Base-by-base conservation (phyloP, 1,284 basidiomycete species). In the Microbotryum saponariae region DNA sequence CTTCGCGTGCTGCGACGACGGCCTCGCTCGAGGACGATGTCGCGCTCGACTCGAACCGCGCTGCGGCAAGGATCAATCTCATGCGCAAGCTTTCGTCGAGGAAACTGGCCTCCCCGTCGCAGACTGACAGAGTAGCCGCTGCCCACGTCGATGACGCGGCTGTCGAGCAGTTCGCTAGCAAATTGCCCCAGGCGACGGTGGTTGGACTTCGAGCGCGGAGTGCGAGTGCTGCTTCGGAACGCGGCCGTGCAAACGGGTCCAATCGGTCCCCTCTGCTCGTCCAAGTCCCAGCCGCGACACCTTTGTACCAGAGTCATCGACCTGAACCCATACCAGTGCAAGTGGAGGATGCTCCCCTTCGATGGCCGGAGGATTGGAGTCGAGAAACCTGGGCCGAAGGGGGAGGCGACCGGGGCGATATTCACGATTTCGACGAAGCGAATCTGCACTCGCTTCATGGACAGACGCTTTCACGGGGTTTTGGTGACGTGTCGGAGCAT, bases 21-120 rank as follows among this genome's bases (percentile, higher is more conserved):
- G 33, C 21, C 25, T 44, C 54, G n/a, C 37, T 37, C 27, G 56
- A 56, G 6, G 61, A 56, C 25, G 61, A 53, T 23, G 12, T 5
- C n/a, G 54, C 48, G 6, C 51, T 55, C 23, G 46, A 31, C 20
- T 45, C 56, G 16, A 63, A 69, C 44, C 51, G 68, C 1, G 57
- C 61, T 23, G 65, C 65, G 33, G 71, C 71, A 16, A 51, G 71
- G 25, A 58, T 64, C 18, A 72, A 72, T 55, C 51, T 72, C 25
- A 72, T 72, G 55, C 62, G 71, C 29, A 72, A 72, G 51, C 53
- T 72, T 1, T 68, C 65, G 8, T 62, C 64, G n/a, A 46, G 70
- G 10, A 53, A 64, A n/a, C 49, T 70, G 21, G 68, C 58, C 3
- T 33, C 29, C 16, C 60, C 63, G 1, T 45, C 58, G 20, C 29